phyloP scores from a whole-genome alignment of 139 green algal genomes.

The Chlamydomonas sphaeroides region DNA sequence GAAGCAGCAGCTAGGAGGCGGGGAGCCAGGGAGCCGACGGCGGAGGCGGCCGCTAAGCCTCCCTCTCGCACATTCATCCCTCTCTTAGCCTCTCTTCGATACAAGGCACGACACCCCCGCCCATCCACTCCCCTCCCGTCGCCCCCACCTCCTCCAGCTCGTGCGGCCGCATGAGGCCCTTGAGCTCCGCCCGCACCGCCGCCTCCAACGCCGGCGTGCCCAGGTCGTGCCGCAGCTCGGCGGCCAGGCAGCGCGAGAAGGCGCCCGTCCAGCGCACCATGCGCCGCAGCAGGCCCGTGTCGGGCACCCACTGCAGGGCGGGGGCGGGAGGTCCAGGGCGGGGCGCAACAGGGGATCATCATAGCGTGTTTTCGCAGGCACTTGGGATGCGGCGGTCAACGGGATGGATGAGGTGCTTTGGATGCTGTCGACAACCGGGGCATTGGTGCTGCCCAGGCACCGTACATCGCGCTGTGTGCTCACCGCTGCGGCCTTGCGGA shows the following conservation, averaged over 20 bases:
- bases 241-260: conserved; percentile 48
- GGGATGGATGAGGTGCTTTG: too few species aligned
- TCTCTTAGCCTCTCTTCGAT: too few species aligned
- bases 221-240: conserved; percentile 34
- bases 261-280: conserved; percentile 43
- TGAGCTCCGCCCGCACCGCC: conserved; percentile 9
- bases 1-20: not conserved
- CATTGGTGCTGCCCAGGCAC: not conserved
- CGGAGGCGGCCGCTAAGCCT: not conserved
- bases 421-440: too few species aligned
- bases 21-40: not conserved
- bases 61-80: not conserved
- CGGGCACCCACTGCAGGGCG: conserved; percentile 25
- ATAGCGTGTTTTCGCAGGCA: not conserved
- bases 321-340: too few species aligned
- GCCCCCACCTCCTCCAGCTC: conserved; percentile 32
- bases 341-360: too few species aligned
- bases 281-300: conserved; percentile 1
- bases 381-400: not conserved
- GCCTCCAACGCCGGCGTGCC: not conserved
- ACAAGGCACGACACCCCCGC: not conserved
- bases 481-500: conserved; percentile 31
- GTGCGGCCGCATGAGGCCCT: conserved; percentile 7
- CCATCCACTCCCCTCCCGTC: not conserved
- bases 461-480: not conserved